These are phyloP conservation scores for Linderniella brevidens DNA, from an alignment of 257 asterid genomes.

Conservation along the genomic window DNA sequence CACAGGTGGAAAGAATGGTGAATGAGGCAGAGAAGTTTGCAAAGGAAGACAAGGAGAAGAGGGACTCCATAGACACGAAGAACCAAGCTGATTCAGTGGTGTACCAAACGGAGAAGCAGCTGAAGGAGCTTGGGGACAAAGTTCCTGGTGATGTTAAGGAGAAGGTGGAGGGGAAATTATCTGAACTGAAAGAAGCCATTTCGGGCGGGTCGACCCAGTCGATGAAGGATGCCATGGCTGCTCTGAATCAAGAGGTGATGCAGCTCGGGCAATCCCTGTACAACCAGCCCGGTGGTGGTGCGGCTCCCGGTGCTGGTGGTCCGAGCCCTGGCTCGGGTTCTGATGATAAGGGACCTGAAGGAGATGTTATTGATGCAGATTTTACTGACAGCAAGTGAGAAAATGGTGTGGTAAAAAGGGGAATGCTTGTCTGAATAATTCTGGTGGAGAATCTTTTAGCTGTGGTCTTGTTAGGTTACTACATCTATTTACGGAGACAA, in stretches of 20 bases:
- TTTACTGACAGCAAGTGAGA: slow-evolving; percentile 84
- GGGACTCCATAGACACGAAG: slow-evolving; percentile 93
- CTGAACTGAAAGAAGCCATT: slow-evolving; percentile 82
- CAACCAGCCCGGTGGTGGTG: slow-evolving; percentile 65
- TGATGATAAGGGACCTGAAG: slow-evolving; percentile 65
- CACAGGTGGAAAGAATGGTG: slow-evolving; percentile 90
- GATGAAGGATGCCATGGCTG: slow-evolving; percentile 84
- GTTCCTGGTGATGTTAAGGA: slow-evolving; percentile 81
- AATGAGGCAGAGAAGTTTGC: slow-evolving; percentile 85
- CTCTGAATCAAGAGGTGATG: slow-evolving; percentile 95
- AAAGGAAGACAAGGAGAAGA: slow-evolving; percentile 94
- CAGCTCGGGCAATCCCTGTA: slow-evolving; percentile 90
- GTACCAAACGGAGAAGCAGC: slow-evolving; percentile 94
- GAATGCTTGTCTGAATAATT: too few species aligned
- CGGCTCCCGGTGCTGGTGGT: slow-evolving; percentile 49
- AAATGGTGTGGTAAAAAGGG: neutral
- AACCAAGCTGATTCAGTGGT: slow-evolving; percentile 91
- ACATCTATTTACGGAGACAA: too few species aligned
- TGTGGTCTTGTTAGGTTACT: too few species aligned
- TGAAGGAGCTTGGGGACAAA: slow-evolving; percentile 92
- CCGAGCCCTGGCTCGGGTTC: slow-evolving; percentile 47
- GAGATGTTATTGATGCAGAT: slow-evolving; percentile 95
- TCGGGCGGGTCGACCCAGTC: slow-evolving; percentile 69
- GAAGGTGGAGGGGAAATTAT: slow-evolving; percentile 84
- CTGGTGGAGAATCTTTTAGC: too few species aligned